These are phyloP conservation scores for Neurospora terricola DNA, from an alignment of 495 filamentous ascomycete species.

Conservation along the genomic window DNA sequence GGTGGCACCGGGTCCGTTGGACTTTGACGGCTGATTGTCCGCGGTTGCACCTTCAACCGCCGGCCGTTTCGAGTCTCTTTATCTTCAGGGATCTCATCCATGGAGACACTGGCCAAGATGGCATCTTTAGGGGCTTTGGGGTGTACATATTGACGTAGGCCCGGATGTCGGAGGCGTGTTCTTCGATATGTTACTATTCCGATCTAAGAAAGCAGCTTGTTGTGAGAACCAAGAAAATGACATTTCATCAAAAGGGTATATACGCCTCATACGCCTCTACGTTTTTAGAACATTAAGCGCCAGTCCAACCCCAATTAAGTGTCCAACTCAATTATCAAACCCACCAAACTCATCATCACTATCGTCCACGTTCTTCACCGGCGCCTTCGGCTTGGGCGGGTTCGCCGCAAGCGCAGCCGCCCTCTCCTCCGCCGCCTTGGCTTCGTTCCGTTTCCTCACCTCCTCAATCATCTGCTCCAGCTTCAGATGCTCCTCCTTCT, in stretches of 20 bases:
- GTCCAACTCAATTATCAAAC: conserved; percentile 31
- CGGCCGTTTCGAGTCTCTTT: too few species aligned
- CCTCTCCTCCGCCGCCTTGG: conserved; percentile 34
- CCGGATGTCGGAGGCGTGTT: neutral
- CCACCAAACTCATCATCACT: conserved; percentile 37
- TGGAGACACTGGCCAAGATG: neutral
- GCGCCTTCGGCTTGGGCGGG: conserved; percentile 38
- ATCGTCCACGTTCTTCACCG: conserved; percentile 1
- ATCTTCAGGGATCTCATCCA: too few species aligned
- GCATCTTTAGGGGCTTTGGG: neutral
- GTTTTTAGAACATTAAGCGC: neutral
- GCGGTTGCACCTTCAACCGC: too few species aligned
- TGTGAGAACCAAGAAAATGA: neutral
- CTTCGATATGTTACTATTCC: too few species aligned
- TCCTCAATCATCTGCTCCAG: conserved; percentile 63
- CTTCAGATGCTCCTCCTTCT: conserved; percentile 58
- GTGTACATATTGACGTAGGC: neutral
- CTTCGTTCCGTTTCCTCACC: conserved; percentile 49
- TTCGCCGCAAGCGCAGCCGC: conserved; percentile 42
- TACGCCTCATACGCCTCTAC: neutral
- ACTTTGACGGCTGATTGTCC: too few species aligned
- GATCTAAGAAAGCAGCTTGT: neutral
- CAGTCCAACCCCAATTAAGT: too few species aligned
- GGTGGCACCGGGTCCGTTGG: too few species aligned
- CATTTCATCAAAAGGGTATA: neutral